phyloP scores from a whole-genome alignment of 192 early-diverging fungal species.

The Backusella australiensis region DNA sequence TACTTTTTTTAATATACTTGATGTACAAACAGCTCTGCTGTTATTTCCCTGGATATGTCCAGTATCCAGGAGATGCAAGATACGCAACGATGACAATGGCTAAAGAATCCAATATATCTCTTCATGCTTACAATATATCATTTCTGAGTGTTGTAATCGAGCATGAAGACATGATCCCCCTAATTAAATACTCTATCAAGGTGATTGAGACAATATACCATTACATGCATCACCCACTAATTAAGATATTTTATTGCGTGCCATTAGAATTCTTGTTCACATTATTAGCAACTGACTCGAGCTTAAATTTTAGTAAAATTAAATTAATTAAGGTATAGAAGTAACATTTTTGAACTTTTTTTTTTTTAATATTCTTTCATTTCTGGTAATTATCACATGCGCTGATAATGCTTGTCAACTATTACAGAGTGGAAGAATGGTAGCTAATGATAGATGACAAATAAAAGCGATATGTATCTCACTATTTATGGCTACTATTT shows the following conservation, averaged over 20 bases:
- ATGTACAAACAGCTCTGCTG: neutral
- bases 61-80: neutral
- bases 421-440: neutral
- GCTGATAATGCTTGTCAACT: neutral
- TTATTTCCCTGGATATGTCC: neutral
- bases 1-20: neutral
- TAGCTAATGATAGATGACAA: neutral
- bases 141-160: too few relatives aligned
- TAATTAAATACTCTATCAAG: neutral
- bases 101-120: neutral
- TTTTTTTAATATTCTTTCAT: neutral
- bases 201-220: neutral
- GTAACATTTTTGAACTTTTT: neutral
- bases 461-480: neutral
- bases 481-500: neutral
- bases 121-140: too few relatives aligned
- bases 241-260: neutral
- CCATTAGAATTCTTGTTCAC: neutral
- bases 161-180: neutral
- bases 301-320: neutral
- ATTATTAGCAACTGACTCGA: neutral
- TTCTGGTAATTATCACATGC: neutral
- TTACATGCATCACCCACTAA: neutral
- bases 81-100: neutral
- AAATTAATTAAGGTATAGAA: neutral